Conservation (phyloP, 73 alveolate genomes). For the Paramecium sonneborni region DNA sequence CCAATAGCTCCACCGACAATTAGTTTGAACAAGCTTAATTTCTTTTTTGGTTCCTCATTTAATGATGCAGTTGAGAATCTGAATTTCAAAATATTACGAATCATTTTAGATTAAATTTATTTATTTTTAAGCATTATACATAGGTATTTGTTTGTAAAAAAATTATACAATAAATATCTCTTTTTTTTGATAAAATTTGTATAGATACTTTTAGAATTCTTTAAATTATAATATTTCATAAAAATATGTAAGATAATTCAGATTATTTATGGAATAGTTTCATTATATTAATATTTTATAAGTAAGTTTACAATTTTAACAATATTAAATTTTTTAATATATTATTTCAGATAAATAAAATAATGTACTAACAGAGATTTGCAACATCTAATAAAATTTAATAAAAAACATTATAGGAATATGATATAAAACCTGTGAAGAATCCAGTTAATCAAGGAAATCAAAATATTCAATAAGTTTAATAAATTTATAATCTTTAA, state of each 20-base stretch:
- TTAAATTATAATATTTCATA: no score
- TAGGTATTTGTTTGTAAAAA: no score
- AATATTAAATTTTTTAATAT: background rate
- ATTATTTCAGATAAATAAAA: constrained; percentile 1
- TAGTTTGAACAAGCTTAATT: background rate
- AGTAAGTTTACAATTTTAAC: no score
- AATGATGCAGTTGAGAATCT: background rate
- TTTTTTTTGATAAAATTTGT: no score
- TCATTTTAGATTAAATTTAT: background rate
- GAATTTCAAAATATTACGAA: background rate
- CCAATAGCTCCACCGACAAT: background rate
- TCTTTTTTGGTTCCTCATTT: background rate
- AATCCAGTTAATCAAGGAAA: background rate
- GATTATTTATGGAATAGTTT: no score
- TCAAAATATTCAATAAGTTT: background rate
- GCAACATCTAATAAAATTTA: background rate
- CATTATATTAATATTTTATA: no score
- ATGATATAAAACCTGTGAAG: background rate
- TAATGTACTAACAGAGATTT: constrained; percentile 26
- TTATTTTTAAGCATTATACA: background rate
- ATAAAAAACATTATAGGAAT: background rate
- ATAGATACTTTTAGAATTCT: no score
- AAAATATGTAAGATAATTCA: no score
- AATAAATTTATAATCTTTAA: background rate
- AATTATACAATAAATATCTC: no score